Evolutionary conservation across 116 monocot species (phyloP).

Genomic region (Dioscorea cayenensis): DNA sequence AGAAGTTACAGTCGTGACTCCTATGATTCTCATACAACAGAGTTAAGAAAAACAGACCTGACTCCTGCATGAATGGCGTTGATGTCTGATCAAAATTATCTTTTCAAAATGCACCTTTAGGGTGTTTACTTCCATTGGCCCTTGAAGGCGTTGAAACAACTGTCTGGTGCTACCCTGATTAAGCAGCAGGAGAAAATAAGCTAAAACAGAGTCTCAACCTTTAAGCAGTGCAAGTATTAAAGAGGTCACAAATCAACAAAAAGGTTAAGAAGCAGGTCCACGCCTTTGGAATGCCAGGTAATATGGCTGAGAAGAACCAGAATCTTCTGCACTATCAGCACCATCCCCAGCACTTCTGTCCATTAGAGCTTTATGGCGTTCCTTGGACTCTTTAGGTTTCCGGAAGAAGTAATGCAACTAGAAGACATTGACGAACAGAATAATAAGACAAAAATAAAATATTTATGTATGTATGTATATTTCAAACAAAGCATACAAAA

Average conservation of each 20-base stretch:
- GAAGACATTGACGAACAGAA: neutral
- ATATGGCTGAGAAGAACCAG: slow-evolving; percentile 95
- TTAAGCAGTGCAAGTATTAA: neutral
- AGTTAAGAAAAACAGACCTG: slow-evolving; percentile 39
- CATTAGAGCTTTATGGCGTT: slow-evolving; percentile 81
- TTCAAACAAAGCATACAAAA: no score
- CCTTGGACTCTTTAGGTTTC: slow-evolving; percentile 88
- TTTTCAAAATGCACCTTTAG: slow-evolving; percentile 90
- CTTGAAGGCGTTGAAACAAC: slow-evolving; percentile 89
- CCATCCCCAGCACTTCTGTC: slow-evolving; percentile 89
- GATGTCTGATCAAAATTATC: slow-evolving; percentile 66
- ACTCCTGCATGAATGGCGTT: slow-evolving; percentile 40
- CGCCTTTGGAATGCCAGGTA: slow-evolving; percentile 99
- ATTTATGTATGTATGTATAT: no score
- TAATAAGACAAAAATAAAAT: neutral
- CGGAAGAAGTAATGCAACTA: slow-evolving; percentile 69
- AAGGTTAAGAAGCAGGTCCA: slow-evolving; percentile 5
- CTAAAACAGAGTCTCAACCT: neutral
- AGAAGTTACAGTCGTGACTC: no score
- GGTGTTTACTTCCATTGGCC: slow-evolving; percentile 89
- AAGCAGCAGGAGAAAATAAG: neutral
- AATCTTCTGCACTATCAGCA: slow-evolving; percentile 99
- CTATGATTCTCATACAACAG: neutral
- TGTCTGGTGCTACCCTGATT: slow-evolving; percentile 91
- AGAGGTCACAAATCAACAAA: neutral